phyloP scores from a whole-genome alignment of 2,329 filamentous ascomycete genomes.

The Colletotrichum shisoi region DNA sequence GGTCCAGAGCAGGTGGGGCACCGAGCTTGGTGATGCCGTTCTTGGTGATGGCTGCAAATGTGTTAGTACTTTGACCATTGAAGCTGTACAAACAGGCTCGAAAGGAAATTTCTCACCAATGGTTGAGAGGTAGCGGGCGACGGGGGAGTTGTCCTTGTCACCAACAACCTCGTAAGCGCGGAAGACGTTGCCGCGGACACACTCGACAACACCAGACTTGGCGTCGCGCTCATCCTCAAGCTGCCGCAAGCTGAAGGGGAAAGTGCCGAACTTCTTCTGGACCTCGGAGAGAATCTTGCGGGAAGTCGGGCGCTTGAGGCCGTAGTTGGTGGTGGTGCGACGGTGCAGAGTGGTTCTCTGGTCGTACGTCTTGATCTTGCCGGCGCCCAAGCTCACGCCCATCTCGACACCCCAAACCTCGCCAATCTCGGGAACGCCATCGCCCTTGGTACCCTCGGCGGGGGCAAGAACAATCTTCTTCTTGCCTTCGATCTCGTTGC shows the following conservation, averaged over 20 bases:
- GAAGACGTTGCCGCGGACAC: slow-evolving; percentile 89
- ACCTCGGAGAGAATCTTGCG: slow-evolving; percentile 92
- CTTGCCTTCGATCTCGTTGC: slow-evolving; percentile 94
- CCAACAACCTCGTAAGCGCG: slow-evolving; percentile 96
- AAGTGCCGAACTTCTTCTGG: slow-evolving; percentile 95
- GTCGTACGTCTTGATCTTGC: slow-evolving; percentile 92
- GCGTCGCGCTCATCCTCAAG: slow-evolving; percentile 95
- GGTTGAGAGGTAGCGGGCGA: slow-evolving; percentile 88
- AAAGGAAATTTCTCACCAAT: slow-evolving; percentile 74
- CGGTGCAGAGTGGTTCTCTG: slow-evolving; percentile 92
- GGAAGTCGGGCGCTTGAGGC: slow-evolving; percentile 91
- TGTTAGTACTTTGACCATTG: slow-evolving; percentile 20
- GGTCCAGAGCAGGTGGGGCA: slow-evolving; percentile 76
- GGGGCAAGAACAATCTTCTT: slow-evolving; percentile 97
- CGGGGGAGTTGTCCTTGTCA: slow-evolving; percentile 86
- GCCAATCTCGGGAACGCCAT: slow-evolving; percentile 84
- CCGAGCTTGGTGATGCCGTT: slow-evolving; percentile 91
- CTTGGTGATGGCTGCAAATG: slow-evolving; percentile 84
- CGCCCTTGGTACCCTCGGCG: slow-evolving; percentile 86
- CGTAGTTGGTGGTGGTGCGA: slow-evolving; percentile 89
- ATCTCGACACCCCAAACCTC: slow-evolving; percentile 99
- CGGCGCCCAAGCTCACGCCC: slow-evolving; percentile 86
- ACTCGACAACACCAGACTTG: slow-evolving; percentile 95
- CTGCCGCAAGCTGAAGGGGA: slow-evolving; percentile 97
- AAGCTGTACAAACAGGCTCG: not conserved